Conservation (phyloP, 805 yeast genomes). For the Zygosaccharomyces kombuchaensis region DNA sequence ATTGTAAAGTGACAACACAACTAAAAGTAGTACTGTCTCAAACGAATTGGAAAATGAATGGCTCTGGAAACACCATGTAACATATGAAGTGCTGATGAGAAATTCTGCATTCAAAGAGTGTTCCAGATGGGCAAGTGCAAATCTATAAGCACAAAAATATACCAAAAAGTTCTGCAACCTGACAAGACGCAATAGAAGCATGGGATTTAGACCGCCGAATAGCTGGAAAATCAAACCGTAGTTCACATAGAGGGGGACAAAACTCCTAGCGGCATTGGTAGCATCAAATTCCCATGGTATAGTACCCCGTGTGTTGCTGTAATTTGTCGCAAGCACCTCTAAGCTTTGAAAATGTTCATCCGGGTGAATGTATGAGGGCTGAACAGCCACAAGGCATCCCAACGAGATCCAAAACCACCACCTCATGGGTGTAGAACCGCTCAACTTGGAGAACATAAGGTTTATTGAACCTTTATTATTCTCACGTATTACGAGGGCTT, state of each 20-base stretch:
- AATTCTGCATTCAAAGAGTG: conserved; percentile 28
- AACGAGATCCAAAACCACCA: conserved; percentile 6
- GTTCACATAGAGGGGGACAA: conserved; percentile 57
- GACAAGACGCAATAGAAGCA: conserved; percentile 48
- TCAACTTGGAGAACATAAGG: neutral
- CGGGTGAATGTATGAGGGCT: conserved; percentile 89
- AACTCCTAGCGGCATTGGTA: conserved; percentile 54
- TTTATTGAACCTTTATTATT: neutral
- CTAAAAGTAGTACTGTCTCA: conserved; percentile 51
- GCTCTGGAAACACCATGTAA: conserved; percentile 73
- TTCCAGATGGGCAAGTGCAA: conserved; percentile 45
- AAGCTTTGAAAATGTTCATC: conserved; percentile 96
- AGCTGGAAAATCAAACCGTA: conserved; percentile 45
- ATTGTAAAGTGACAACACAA: conserved; percentile 41
- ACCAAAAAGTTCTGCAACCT: conserved; percentile 45
- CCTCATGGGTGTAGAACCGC: neutral
- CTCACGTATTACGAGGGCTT: neutral
- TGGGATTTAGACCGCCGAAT: conserved; percentile 35
- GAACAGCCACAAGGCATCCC: conserved; percentile 52
- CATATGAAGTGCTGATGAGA: conserved; percentile 53
- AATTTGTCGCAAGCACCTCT: conserved; percentile 48
- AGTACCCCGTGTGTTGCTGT: conserved; percentile 23
- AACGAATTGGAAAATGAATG: conserved; percentile 87
- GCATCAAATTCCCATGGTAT: conserved; percentile 81
- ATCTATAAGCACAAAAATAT: conserved; percentile 37